phyloP scores from a whole-genome alignment of 192 early-diverging fungal species.

The Linderina pennispora region DNA sequence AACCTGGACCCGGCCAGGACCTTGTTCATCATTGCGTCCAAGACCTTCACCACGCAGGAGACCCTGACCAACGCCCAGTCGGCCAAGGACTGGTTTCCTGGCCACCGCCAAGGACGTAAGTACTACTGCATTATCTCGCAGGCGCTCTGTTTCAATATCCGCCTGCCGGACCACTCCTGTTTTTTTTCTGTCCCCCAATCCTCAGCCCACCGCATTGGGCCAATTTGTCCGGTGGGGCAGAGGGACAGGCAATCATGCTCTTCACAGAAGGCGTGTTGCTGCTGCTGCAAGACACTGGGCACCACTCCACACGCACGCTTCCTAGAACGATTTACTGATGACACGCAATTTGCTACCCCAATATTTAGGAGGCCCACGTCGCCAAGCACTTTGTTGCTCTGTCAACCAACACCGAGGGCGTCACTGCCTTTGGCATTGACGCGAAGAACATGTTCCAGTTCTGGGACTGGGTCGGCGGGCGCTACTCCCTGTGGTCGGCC shows the following conservation, averaged over 20 bases:
- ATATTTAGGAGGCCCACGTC: slow-evolving; percentile 63
- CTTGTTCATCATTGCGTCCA: slow-evolving; percentile 93
- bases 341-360: too few relatives aligned
- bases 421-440: slow-evolving; percentile 90
- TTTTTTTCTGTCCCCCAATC: too few relatives aligned
- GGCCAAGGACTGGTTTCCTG: slow-evolving; percentile 93
- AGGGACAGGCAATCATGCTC: too few relatives aligned
- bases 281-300: too few relatives aligned
- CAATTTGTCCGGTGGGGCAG: background rate
- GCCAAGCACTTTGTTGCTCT: slow-evolving; percentile 99
- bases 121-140: too few relatives aligned
- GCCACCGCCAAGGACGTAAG: slow-evolving; percentile 68
- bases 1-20: slow-evolving; percentile 77
- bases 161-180: too few relatives aligned
- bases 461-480: slow-evolving; percentile 99
- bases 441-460: slow-evolving; percentile 99
- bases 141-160: too few relatives aligned
- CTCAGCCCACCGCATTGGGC: slow-evolving; percentile 1
- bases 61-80: slow-evolving; percentile 95
- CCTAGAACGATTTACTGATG: too few relatives aligned
- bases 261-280: too few relatives aligned
- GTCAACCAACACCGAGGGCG: slow-evolving; percentile 88
- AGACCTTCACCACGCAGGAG: slow-evolving; percentile 99
- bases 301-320: too few relatives aligned
- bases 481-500: slow-evolving; percentile 99